These are phyloP conservation scores for Leccinellum albellum DNA, from an alignment of 768 basidiomycete species.

Conservation along the genomic window DNA sequence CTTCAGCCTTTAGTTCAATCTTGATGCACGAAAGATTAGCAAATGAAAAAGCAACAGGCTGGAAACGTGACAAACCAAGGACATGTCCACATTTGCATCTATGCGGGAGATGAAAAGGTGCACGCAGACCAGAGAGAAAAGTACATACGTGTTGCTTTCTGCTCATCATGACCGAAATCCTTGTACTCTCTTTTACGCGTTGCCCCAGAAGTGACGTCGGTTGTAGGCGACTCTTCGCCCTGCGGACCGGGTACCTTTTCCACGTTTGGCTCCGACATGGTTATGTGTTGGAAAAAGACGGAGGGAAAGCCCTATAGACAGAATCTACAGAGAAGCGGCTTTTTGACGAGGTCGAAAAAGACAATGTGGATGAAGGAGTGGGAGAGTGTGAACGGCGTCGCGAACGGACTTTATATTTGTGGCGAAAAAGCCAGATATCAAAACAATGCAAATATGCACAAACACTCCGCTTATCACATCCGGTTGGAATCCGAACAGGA, in stretches of 20 bases:
- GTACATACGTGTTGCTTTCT: slow-evolving; percentile 62
- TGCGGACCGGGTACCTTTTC: slow-evolving; percentile 67
- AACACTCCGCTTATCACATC: slow-evolving; percentile 24
- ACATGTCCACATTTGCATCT: slow-evolving; percentile 91
- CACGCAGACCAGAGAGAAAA: neutral
- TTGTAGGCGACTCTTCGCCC: slow-evolving; percentile 42
- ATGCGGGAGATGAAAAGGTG: slow-evolving; percentile 1
- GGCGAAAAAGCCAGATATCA: slow-evolving; percentile 26
- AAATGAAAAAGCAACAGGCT: neutral
- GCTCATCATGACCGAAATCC: slow-evolving; percentile 74
- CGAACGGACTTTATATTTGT: slow-evolving; percentile 34
- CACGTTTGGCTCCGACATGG: slow-evolving; percentile 39
- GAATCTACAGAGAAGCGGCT: slow-evolving; percentile 22
- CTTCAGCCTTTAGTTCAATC: slow-evolving; percentile 90
- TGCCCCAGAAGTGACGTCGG: slow-evolving; percentile 24
- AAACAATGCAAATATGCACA: slow-evolving; percentile 22
- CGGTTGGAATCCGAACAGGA: slow-evolving; percentile 23
- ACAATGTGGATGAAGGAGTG: slow-evolving; percentile 24
- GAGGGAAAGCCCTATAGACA: slow-evolving; percentile 26
- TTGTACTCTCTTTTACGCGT: slow-evolving; percentile 82
- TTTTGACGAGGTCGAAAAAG: slow-evolving; percentile 2
- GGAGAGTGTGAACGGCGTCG: slow-evolving; percentile 11
- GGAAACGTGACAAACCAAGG: slow-evolving; percentile 43
- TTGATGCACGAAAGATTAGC: slow-evolving; percentile 10
- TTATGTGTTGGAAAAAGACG: slow-evolving; percentile 51